A percentile compares a stretch with the other conserved stretches of the same genome.
These are phyloP conservation scores for Mangifera indica DNA, from an alignment of 345 rosid genomes.

Conservation along the genomic window DNA sequence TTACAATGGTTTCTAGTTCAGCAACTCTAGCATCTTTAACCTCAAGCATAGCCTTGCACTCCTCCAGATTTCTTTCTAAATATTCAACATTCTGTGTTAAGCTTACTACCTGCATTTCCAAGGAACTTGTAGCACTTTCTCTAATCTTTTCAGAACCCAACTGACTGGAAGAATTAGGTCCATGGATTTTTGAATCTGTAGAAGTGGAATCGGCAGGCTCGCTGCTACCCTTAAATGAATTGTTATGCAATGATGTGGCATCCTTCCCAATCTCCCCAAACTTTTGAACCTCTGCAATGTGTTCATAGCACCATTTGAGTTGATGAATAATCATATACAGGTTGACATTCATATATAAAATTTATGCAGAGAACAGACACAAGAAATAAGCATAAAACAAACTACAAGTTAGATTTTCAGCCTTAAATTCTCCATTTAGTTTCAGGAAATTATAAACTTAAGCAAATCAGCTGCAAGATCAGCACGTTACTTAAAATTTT, in stretches of 20 bases:
- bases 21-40: slow-evolving; percentile 51
- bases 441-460: slow-evolving; percentile 3
- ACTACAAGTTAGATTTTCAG: not conserved
- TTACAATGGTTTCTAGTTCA: slow-evolving; percentile 50
- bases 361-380: not conserved
- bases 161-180: slow-evolving; percentile 40
- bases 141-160: slow-evolving; percentile 31
- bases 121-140: slow-evolving; percentile 28
- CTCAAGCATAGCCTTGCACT: slow-evolving; percentile 37
- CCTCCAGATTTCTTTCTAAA: slow-evolving; percentile 51
- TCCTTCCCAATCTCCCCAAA: slow-evolving; percentile 59
- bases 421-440: not conserved
- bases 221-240: slow-evolving; percentile 25
- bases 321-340: not conserved
- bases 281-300: slow-evolving; percentile 50
- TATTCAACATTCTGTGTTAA: slow-evolving; percentile 47
- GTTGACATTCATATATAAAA: not conserved
- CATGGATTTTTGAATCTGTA: slow-evolving; percentile 26
- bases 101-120: slow-evolving; percentile 45
- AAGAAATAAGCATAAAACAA: not conserved
- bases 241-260: slow-evolving; percentile 25
- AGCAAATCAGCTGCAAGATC: not conserved
- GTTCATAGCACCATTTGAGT: slow-evolving; percentile 12
- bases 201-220: slow-evolving; percentile 27
- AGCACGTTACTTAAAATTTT: not conserved